Conservation (phyloP, 2,329 filamentous ascomycete genomes). For the Ophiocordyceps polyrhachis-furcata region DNA sequence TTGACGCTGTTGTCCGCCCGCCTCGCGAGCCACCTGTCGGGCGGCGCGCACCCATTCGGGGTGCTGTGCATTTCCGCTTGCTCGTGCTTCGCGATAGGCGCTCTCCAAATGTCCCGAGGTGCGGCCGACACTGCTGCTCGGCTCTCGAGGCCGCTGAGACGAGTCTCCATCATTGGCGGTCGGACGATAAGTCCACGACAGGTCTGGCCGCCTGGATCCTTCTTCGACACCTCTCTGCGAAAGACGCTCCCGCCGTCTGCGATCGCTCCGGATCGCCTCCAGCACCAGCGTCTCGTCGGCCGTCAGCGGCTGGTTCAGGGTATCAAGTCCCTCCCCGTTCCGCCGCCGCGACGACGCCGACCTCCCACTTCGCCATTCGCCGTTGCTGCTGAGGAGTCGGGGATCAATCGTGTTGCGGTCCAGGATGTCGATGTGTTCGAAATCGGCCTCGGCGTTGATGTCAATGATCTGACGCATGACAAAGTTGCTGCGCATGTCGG, state of each 20-base stretch:
- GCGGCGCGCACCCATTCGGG: slow-evolving; percentile 15
- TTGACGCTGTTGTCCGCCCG: slow-evolving; percentile 3
- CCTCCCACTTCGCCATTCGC: slow-evolving; percentile 18
- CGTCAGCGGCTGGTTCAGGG: slow-evolving; percentile 31
- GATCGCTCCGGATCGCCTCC: slow-evolving; percentile 34
- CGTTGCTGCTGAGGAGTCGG: slow-evolving; percentile 27
- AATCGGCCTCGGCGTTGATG: slow-evolving; percentile 38
- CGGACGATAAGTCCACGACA: slow-evolving; percentile 6
- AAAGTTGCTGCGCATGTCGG: slow-evolving; percentile 51
- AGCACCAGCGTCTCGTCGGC: slow-evolving; percentile 36
- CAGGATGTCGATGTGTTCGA: slow-evolving; percentile 36
- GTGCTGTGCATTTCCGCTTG: slow-evolving; percentile 5
- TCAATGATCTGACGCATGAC: slow-evolving; percentile 48
- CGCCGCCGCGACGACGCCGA: slow-evolving; percentile 3
- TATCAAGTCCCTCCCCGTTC: slow-evolving; percentile 17
- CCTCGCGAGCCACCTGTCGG: slow-evolving; percentile 14
- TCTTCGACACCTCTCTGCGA: slow-evolving; percentile 8
- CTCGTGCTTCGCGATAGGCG: slow-evolving; percentile 18
- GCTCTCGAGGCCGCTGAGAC: slow-evolving; percentile 12
- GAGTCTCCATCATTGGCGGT: slow-evolving; percentile 7
- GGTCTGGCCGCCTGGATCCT: slow-evolving; percentile 5
- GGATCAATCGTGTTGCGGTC: slow-evolving; percentile 37
- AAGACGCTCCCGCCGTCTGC: slow-evolving; percentile 28
- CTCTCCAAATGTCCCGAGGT: slow-evolving; percentile 20
- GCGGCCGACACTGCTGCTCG: slow-evolving; percentile 18